These are phyloP conservation scores for Penicillium chermesinum DNA, from an alignment of 495 filamentous ascomycete species.

Conservation along the genomic window DNA sequence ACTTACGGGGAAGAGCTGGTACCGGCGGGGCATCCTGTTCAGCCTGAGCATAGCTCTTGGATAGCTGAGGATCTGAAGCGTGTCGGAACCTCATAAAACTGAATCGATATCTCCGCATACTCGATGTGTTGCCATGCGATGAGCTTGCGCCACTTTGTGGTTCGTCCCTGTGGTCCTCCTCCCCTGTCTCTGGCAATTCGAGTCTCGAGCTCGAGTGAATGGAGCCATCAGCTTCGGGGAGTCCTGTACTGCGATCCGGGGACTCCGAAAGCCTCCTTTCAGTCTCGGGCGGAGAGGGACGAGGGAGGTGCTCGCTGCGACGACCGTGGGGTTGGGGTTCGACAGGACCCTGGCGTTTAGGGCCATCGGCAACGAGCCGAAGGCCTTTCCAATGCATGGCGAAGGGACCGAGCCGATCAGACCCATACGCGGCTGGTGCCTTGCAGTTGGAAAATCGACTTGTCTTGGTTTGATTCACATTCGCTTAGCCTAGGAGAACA, in stretches of 20 bases:
- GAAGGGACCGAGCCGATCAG: constrained; percentile 12
- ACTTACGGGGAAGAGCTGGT: constrained; percentile 70
- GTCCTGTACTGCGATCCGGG: constrained; percentile 25
- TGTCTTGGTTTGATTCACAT: not conserved
- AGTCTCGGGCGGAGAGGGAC: constrained; percentile 29
- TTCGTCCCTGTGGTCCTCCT: constrained; percentile 11
- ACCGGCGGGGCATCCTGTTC: constrained; percentile 60
- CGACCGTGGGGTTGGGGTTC: constrained; percentile 31
- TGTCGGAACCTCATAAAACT: constrained; percentile 87
- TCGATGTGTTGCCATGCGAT: constrained; percentile 22
- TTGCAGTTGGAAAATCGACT: constrained; percentile 3
- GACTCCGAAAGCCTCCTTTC: constrained; percentile 39
- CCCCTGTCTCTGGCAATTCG: constrained; percentile 10
- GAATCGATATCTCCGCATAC: constrained; percentile 57
- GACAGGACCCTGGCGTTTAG: constrained; percentile 36
- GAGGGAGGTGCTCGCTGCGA: constrained; percentile 42
- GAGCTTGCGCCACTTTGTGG: constrained; percentile 14
- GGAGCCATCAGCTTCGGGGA: constrained; percentile 11
- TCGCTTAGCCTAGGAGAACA: constrained; percentile 5
- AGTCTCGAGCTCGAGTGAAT: constrained; percentile 9
- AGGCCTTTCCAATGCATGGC: constrained; percentile 47
- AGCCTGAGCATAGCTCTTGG: constrained; percentile 71
- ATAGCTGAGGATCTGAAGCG: constrained; percentile 89
- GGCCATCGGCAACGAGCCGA: constrained; percentile 36
- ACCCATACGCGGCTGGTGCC: constrained; percentile 20